Percentiles rank a stretch among this genome's conserved stretches.
phyloP scores from a whole-genome alignment of 2,329 filamentous ascomycete species.

The Ambrosiella xylebori region DNA sequence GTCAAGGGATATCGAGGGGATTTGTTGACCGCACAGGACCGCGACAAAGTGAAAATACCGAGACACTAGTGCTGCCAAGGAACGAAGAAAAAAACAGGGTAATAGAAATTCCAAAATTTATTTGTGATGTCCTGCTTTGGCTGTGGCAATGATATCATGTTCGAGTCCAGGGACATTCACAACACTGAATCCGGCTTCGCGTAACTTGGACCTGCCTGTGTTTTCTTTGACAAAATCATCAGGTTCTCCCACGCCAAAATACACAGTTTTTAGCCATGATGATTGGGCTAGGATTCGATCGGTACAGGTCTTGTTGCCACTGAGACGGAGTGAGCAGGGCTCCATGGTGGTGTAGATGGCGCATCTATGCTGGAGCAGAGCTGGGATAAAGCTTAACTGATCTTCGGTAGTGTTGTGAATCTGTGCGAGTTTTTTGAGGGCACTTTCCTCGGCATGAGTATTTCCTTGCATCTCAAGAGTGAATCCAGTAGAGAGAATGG shows the following conservation, averaged over 20 bases:
- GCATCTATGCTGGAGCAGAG: conserved; percentile 21
- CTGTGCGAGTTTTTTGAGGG: conserved; percentile 54
- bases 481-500: conserved; percentile 64
- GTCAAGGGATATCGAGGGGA: too few species aligned
- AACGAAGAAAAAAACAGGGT: too few species aligned
- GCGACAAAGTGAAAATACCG: too few species aligned
- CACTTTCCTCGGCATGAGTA: conserved; percentile 92
- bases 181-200: conserved; percentile 56
- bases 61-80: too few species aligned
- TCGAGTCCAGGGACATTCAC: conserved; percentile 60
- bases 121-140: conserved; percentile 58
- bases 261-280: conserved; percentile 54
- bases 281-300: conserved; percentile 54
- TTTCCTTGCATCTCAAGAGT: conserved; percentile 83
- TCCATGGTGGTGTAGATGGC: conserved; percentile 85
- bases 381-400: conserved; percentile 17
- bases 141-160: conserved; percentile 61
- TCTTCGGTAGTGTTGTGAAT: conserved; percentile 30
- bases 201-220: conserved; percentile 51
- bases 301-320: conserved; percentile 60
- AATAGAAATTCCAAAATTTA: neutral
- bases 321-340: conserved; percentile 57
- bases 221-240: conserved; percentile 79
- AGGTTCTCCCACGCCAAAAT: conserved; percentile 76
- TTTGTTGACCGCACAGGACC: too few species aligned